These are phyloP conservation scores for Urtica urens DNA, from an alignment of 306 rosid genomes.

Conservation along the genomic window DNA sequence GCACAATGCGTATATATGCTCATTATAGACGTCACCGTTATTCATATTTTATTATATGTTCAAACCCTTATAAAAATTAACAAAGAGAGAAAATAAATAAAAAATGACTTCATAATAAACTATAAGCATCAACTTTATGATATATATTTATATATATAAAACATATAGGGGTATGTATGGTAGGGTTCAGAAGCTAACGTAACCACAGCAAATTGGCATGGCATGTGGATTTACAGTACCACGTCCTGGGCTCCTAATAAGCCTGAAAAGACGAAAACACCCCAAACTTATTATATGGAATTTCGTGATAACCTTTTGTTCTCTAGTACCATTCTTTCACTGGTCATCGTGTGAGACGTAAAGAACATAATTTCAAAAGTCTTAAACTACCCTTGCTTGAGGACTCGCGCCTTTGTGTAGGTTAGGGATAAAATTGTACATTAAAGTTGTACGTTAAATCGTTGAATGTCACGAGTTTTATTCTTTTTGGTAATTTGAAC, in stretches of 20 bases:
- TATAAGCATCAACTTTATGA: too few relatives aligned
- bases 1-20: too few relatives aligned
- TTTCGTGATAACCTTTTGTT: conserved; percentile 1
- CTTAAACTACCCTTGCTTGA: conserved; percentile 2
- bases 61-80: too few relatives aligned
- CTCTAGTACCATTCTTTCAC: conserved; percentile 16
- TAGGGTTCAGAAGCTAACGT: conserved; percentile 5
- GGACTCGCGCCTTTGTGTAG: not conserved
- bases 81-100: too few relatives aligned
- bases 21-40: too few relatives aligned
- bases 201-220: conserved; percentile 6
- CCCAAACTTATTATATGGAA: conserved; percentile 8
- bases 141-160: too few relatives aligned
- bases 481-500: not conserved
- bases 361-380: conserved; percentile 8
- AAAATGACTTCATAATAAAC: too few relatives aligned
- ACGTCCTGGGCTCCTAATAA: not conserved
- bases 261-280: conserved; percentile 12
- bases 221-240: conserved; percentile 3
- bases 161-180: not conserved
- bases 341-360: conserved; percentile 17
- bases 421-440: too few relatives aligned
- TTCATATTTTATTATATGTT: too few relatives aligned
- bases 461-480: not conserved
- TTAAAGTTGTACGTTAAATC: not conserved